These are phyloP conservation scores for Mimosa bimucronata DNA, from an alignment of 306 rosid genomes.

Conservation along the genomic window DNA sequence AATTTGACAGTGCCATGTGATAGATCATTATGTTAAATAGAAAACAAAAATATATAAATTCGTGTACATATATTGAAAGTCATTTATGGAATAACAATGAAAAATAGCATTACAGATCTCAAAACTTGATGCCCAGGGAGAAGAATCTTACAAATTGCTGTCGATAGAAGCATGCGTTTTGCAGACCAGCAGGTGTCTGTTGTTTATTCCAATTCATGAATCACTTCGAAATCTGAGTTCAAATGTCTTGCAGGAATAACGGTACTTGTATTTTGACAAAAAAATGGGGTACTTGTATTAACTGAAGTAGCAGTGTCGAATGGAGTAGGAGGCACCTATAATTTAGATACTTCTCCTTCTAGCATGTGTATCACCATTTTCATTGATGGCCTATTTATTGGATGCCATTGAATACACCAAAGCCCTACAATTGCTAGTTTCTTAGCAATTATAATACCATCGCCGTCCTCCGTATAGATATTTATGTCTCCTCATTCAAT, in stretches of 20 bases:
- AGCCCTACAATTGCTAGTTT: conserved; percentile 38
- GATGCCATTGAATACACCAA: conserved; percentile 42
- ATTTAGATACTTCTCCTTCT: conserved; percentile 10
- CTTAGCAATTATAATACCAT: conserved; percentile 13
- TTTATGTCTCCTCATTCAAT: conserved; percentile 1
- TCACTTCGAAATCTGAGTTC: neutral
- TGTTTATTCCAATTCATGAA: conserved; percentile 1
- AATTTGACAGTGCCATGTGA: neutral
- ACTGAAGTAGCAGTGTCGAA: neutral
- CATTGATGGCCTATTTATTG: conserved; percentile 32
- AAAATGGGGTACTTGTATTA: too few relatives aligned
- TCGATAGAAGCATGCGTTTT: neutral
- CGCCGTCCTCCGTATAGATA: neutral
- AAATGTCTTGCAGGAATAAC: neutral
- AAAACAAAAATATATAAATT: neutral
- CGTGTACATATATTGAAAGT: neutral
- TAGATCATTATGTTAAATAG: neutral
- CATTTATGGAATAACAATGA: too few relatives aligned
- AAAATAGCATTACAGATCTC: too few relatives aligned
- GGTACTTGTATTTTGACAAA: neutral
- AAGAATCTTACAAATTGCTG: neutral
- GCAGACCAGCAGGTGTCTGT: too few relatives aligned
- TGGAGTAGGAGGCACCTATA: conserved; percentile 15
- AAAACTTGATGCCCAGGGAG: too few relatives aligned
- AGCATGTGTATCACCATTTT: conserved; percentile 30